phyloP scores from a whole-genome alignment of 495 filamentous ascomycete species.

The Durotheca rogersii region DNA sequence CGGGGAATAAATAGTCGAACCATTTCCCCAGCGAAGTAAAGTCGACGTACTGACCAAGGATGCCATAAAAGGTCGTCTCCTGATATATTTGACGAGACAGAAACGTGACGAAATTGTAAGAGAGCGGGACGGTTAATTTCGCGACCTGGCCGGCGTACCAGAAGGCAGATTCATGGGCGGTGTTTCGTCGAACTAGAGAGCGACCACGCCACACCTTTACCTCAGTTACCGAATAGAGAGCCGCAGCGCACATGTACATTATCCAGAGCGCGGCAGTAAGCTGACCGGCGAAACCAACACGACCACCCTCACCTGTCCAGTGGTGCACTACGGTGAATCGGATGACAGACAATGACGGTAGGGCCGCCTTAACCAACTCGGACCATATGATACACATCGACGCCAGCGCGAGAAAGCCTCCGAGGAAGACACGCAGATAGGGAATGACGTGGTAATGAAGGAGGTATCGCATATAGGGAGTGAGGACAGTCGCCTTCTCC shows the following conservation, averaged over 20 bases:
- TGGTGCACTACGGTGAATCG: conserved; percentile 83
- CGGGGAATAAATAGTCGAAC: conserved; percentile 85
- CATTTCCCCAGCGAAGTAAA: conserved; percentile 79
- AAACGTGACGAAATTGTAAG: conserved; percentile 95
- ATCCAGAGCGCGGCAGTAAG: conserved; percentile 84
- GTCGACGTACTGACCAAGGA: conserved; percentile 81
- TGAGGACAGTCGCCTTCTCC: conserved; percentile 63
- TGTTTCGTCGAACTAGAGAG: conserved; percentile 85
- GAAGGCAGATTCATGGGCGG: conserved; percentile 85
- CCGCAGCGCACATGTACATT: conserved; percentile 83
- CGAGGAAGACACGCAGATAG: conserved; percentile 58
- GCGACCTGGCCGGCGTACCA: conserved; percentile 94
- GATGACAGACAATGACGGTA: conserved; percentile 77
- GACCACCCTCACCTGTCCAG: conserved; percentile 59
- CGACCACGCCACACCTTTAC: conserved; percentile 95
- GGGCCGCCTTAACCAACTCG: conserved; percentile 76
- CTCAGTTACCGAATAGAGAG: conserved; percentile 79
- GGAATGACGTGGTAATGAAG: conserved; percentile 72
- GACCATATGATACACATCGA: conserved; percentile 88
- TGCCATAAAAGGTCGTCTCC: conserved; percentile 78
- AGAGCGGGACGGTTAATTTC: conserved; percentile 83
- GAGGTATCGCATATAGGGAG: conserved; percentile 80
- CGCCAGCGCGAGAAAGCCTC: conserved; percentile 65
- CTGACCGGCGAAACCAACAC: conserved; percentile 81
- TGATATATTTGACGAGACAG: conserved; percentile 65